Evolutionary conservation across 306 rosid species (phyloP).

Genomic region (Cicer pinnatifidum): DNA sequence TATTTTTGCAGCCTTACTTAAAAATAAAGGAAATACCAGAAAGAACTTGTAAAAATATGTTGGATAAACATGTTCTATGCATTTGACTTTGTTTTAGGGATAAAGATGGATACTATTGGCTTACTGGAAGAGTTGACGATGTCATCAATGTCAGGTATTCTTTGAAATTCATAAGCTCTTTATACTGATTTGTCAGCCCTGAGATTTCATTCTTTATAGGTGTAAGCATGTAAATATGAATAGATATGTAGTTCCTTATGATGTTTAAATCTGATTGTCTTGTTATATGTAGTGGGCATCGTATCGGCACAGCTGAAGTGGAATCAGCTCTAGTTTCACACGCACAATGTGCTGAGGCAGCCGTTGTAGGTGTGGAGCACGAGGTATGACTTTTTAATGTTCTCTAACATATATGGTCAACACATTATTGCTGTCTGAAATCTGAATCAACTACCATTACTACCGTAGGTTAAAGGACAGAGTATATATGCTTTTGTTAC

Average conservation of each 20-base stretch:
- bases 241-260: constrained; percentile 10
- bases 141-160: constrained; percentile 95
- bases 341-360: constrained; percentile 95
- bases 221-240: constrained; percentile 32
- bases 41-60: constrained; percentile 29
- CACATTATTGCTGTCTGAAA: constrained; percentile 31
- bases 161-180: constrained; percentile 25
- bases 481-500: constrained; percentile 94
- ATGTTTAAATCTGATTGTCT: constrained; percentile 30
- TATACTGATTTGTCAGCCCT: constrained; percentile 4
- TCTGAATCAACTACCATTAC: constrained; percentile 41
- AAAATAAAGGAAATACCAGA: not conserved
- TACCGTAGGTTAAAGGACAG: constrained; percentile 90
- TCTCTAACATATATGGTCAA: constrained; percentile 15
- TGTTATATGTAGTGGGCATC: constrained; percentile 84
- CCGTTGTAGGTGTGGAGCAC: constrained; percentile 96
- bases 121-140: constrained; percentile 98
- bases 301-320: constrained; percentile 99
- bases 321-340: constrained; percentile 98
- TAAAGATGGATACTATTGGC: constrained; percentile 97
- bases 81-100: constrained; percentile 68
- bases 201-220: not conserved
- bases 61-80: constrained; percentile 42
- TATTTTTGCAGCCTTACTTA: constrained; percentile 13
- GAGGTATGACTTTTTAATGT: constrained; percentile 61